Conservation (phyloP, 768 basidiomycete species). For the Mycena venus region DNA sequence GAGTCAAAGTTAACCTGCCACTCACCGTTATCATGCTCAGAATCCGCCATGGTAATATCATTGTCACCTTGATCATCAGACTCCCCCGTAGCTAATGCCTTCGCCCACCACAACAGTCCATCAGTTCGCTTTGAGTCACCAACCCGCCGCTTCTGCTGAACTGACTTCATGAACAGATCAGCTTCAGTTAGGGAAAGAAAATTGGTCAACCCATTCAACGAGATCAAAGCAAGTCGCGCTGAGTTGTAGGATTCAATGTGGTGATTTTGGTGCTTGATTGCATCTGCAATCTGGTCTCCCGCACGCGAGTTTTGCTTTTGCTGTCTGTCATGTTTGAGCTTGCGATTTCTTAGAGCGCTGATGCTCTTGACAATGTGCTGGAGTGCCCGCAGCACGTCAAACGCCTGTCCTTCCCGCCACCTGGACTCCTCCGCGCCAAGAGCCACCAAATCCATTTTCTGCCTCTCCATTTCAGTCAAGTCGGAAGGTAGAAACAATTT, state of each 20-base stretch:
- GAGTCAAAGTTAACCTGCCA: too few species aligned
- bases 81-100: background rate
- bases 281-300: too few species aligned
- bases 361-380: background rate
- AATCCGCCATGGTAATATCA: too few species aligned
- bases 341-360: background rate
- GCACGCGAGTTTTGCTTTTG: conserved; percentile 9
- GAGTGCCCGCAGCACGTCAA: background rate
- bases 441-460: background rate
- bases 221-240: too few species aligned
- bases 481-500: background rate
- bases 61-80: background rate
- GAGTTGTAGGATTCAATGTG: too few species aligned
- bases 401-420: conserved; percentile 12
- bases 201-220: too few species aligned
- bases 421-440: background rate
- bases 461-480: background rate
- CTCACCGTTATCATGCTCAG: too few species aligned
- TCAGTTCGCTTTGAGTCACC: background rate
- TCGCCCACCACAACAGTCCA: background rate
- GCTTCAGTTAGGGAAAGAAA: background rate
- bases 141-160: background rate
- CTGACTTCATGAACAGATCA: background rate
- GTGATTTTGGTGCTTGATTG: too few species aligned
- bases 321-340: background rate